Base-by-base conservation (phyloP, 345 rosid genomes). In the Cardamine resedifolia region DNA sequence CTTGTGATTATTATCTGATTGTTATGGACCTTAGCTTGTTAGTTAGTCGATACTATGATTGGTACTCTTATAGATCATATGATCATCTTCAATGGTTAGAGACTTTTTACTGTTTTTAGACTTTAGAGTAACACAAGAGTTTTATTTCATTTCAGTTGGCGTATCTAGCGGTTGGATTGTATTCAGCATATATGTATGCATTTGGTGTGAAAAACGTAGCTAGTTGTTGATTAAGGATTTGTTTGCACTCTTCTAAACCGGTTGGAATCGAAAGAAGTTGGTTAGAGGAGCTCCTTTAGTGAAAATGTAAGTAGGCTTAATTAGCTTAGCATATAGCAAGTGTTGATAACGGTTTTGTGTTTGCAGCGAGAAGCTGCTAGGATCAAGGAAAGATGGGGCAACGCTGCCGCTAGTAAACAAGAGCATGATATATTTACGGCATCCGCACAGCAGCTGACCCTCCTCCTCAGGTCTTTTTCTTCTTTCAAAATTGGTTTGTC, bases 401-500 rank as follows among this genome's bases (percentile, higher is more conserved):
- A 21, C 28, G 8, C 77, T 91, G 8, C 98, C 97, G 0, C 81
- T 94, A 12, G 96, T 94, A 64, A 94, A 91, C 84, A 87, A 81
- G 89, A 85, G 85, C 33, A 85, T 81, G 71, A 84, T 91, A 81
- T 85, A 94, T 79, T 16, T 83, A 18, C 71, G 80, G 39, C 61
- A 66, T 66, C 52, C 65, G 1, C 66, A 34, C 41, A 56, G 10
- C 20, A 47, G 41, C 41, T 52, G 66, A 64, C 15, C 19, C 21
- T 3, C n/a, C 10, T n/a, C 36, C 23, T 33, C 60, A 19, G 43
- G 24, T 84, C 12, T n/a, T n/a, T n/a, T n/a, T 15, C 20, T 6
- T 45, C 2, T 2, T n/a, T 10, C 24, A 8, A 61, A 61, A n/a
- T 24, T 61, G 43, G 51, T 62, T 26, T 43, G n/a, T 43, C 3